phyloP scores from a whole-genome alignment of 1,284 basidiomycete species.

The Singerocomus inundabilis region DNA sequence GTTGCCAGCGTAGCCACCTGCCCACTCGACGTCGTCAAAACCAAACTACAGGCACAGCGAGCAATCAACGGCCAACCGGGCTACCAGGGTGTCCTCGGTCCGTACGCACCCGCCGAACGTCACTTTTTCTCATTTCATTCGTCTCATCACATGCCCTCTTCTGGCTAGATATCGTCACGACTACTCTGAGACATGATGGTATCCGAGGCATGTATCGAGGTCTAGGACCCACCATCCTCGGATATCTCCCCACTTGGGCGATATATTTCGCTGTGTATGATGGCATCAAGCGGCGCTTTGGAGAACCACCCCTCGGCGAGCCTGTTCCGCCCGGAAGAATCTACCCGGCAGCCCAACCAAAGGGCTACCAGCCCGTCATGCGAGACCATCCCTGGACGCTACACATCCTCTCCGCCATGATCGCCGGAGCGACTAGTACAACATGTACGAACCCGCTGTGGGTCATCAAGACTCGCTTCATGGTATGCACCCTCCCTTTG shows the following conservation, averaged over 20 bases:
- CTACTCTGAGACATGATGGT: constrained; percentile 74
- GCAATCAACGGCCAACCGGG: constrained; percentile 60
- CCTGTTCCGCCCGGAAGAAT: constrained; percentile 43
- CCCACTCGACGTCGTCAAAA: constrained; percentile 97
- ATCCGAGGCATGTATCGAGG: constrained; percentile 89
- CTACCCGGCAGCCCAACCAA: constrained; percentile 78
- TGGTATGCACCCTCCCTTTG: constrained; percentile 57
- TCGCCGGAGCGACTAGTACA: constrained; percentile 87
- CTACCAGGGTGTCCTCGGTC: constrained; percentile 77
- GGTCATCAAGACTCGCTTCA: constrained; percentile 97
- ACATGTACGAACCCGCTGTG: constrained; percentile 91
- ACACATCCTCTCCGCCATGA: constrained; percentile 91
- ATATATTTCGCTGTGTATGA: constrained; percentile 99
- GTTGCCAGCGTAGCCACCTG: constrained; percentile 94
- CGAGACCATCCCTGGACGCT: constrained; percentile 79
- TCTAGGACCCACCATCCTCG: constrained; percentile 91
- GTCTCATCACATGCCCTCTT: constrained; percentile 21
- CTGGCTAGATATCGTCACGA: constrained; percentile 63
- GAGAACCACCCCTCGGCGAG: constrained; percentile 56
- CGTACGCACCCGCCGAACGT: constrained; percentile 32
- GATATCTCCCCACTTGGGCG: constrained; percentile 96
- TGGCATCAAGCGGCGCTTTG: constrained; percentile 81
- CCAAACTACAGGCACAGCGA: constrained; percentile 90
- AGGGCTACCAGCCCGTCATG: constrained; percentile 74
- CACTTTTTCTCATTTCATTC: constrained; percentile 5